These are phyloP conservation scores for Colletotrichum cuscutae DNA, from an alignment of 2,329 filamentous ascomycete genomes.

Conservation along the genomic window DNA sequence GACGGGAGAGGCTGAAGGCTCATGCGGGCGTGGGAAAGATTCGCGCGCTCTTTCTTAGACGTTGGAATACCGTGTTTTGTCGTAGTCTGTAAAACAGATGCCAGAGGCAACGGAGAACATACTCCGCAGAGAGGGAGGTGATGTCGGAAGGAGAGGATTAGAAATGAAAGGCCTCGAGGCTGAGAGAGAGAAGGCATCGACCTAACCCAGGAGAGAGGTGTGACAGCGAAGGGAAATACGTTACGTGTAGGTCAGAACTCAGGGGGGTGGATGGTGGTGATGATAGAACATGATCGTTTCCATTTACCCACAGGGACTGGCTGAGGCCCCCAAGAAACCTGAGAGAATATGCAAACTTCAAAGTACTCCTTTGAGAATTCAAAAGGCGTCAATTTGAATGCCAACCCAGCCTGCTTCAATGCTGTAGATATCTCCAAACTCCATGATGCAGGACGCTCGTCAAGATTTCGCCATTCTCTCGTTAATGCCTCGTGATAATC, in stretches of 20 bases:
- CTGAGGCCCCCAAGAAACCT: background rate
- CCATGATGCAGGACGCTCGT: constrained; percentile 2
- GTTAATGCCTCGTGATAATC: background rate
- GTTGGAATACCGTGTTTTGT: too few species aligned
- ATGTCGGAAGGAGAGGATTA: too few species aligned
- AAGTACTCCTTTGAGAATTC: background rate
- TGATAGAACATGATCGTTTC: background rate
- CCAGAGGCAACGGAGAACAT: too few species aligned
- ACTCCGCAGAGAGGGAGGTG: too few species aligned
- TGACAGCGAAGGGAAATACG: background rate
- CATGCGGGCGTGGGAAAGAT: too few species aligned
- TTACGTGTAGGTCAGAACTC: background rate
- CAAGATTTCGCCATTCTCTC: background rate
- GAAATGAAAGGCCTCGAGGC: too few species aligned
- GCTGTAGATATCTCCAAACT: constrained; percentile 9
- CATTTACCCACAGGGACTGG: background rate
- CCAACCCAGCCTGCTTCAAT: constrained; percentile 4
- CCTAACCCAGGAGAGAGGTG: too few species aligned
- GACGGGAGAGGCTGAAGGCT: too few species aligned
- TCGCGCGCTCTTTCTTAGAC: too few species aligned
- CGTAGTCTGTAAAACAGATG: too few species aligned
- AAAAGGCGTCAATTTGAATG: constrained; percentile 16
- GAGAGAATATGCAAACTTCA: background rate
- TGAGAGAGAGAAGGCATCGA: too few species aligned
- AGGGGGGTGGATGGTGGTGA: background rate